phyloP scores from a whole-genome alignment of 2,329 filamentous ascomycete genomes.

The Ploettnerulaceae sp. region DNA sequence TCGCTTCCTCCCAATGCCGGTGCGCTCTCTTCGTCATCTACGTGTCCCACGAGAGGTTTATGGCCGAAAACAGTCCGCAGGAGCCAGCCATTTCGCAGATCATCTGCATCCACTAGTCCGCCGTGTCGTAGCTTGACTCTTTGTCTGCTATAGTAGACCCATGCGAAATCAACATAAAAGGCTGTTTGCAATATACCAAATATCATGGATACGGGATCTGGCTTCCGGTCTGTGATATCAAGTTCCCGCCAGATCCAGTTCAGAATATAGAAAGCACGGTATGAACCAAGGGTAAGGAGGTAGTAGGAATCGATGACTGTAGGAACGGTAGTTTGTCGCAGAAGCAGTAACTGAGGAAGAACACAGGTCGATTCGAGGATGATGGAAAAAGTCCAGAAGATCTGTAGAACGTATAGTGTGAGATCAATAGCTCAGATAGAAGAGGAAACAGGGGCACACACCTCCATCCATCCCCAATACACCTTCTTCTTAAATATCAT shows the following conservation, averaged over 20 bases:
- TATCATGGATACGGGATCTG: slow-evolving; percentile 70
- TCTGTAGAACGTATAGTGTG: slow-evolving; percentile 42
- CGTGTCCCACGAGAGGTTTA: slow-evolving; percentile 48
- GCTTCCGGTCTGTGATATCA: slow-evolving; percentile 54
- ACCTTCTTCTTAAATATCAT: slow-evolving; percentile 54
- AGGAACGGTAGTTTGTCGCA: slow-evolving; percentile 90
- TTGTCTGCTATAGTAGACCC: slow-evolving; percentile 93
- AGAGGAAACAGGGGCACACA: slow-evolving; percentile 34
- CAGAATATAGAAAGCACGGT: slow-evolving; percentile 82
- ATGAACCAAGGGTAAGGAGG: slow-evolving; percentile 79
- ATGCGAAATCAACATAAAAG: slow-evolving; percentile 89
- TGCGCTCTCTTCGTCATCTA: slow-evolving; percentile 26
- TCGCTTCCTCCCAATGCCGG: slow-evolving; percentile 14
- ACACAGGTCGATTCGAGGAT: slow-evolving; percentile 89
- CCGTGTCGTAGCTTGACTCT: slow-evolving; percentile 88
- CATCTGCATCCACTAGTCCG: slow-evolving; percentile 84
- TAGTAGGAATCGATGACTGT: slow-evolving; percentile 98
- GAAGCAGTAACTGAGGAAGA: slow-evolving; percentile 82
- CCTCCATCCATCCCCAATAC: slow-evolving; percentile 46
- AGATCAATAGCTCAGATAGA: background rate
- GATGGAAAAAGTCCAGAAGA: slow-evolving; percentile 82
- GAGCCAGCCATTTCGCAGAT: slow-evolving; percentile 80
- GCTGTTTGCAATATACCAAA: slow-evolving; percentile 88
- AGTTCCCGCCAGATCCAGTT: slow-evolving; percentile 78
- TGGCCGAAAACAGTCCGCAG: slow-evolving; percentile 72